These are phyloP conservation scores for Trametes pubescens DNA, from an alignment of 1,284 basidiomycete genomes.

Conservation along the genomic window DNA sequence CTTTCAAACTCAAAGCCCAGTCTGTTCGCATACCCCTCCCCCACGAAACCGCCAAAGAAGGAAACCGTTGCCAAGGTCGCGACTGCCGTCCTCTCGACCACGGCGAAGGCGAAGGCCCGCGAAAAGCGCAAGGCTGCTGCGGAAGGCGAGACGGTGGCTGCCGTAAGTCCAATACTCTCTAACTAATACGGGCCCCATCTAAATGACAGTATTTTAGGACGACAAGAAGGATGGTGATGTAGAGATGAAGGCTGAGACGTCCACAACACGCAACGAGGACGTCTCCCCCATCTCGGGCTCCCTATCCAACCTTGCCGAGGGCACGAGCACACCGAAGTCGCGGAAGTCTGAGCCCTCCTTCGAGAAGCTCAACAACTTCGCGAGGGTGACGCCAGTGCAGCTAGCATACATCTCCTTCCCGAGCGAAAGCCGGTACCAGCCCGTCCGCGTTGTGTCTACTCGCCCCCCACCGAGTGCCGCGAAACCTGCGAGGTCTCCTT, in stretches of 20 bases:
- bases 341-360: conserved; percentile 80
- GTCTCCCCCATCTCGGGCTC: conserved; percentile 64
- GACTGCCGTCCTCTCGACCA: conserved; percentile 93
- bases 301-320: conserved; percentile 56
- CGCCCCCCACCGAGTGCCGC: conserved; percentile 45
- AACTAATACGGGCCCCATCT: conserved; percentile 8
- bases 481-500: conserved; percentile 43
- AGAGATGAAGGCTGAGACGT: conserved; percentile 69
- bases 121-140: conserved; percentile 88
- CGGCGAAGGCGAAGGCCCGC: conserved; percentile 91
- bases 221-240: conserved; percentile 71
- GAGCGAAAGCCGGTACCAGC: conserved; percentile 81
- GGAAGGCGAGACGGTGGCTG: conserved; percentile 82
- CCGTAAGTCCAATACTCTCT: conserved; percentile 54
- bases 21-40: conserved; percentile 88
- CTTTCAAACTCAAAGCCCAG: conserved; percentile 88
- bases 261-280: conserved; percentile 55
- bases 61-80: conserved; percentile 91
- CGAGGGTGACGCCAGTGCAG: conserved; percentile 93
- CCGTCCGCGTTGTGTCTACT: conserved; percentile 85
- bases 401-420: conserved; percentile 88
- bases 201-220: conserved; percentile 49
- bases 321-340: conserved; percentile 36
- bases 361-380: conserved; percentile 88
- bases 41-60: conserved; percentile 88